These are phyloP conservation scores for Shiraia sp. DNA, from an alignment of 2,329 filamentous ascomycete species.

Conservation along the genomic window DNA sequence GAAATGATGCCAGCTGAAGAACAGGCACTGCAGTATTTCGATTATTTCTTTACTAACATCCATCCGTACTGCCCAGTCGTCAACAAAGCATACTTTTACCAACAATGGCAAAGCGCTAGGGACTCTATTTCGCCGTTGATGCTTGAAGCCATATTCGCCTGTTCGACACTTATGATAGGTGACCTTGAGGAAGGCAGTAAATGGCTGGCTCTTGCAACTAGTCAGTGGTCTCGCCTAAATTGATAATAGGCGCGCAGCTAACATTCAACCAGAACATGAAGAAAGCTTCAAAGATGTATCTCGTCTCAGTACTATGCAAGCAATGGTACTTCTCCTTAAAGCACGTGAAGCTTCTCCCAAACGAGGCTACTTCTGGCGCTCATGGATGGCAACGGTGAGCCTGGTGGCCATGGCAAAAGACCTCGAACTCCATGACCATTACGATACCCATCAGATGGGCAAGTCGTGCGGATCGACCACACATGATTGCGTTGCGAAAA, in stretches of 20 bases:
- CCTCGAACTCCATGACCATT: slow-evolving; percentile 85
- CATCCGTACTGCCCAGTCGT: slow-evolving; percentile 92
- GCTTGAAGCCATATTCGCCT: slow-evolving; percentile 88
- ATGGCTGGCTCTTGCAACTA: slow-evolving; percentile 88
- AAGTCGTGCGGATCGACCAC: slow-evolving; percentile 69
- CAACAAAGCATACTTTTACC: slow-evolving; percentile 79
- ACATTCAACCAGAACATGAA: slow-evolving; percentile 69
- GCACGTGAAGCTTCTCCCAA: slow-evolving; percentile 91
- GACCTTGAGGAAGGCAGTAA: slow-evolving; percentile 84
- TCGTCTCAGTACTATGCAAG: slow-evolving; percentile 87
- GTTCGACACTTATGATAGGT: slow-evolving; percentile 80
- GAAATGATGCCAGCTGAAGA: slow-evolving; percentile 91
- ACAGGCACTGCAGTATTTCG: slow-evolving; percentile 80
- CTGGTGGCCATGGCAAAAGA: slow-evolving; percentile 94
- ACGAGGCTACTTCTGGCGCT: slow-evolving; percentile 92
- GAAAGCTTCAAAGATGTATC: slow-evolving; percentile 93
- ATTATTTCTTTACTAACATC: slow-evolving; percentile 86
- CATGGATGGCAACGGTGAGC: slow-evolving; percentile 94
- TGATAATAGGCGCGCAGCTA: slow-evolving; percentile 20
- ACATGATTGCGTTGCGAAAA: slow-evolving; percentile 81
- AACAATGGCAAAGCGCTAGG: slow-evolving; percentile 84
- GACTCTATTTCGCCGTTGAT: slow-evolving; percentile 87
- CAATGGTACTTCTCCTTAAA: slow-evolving; percentile 83
- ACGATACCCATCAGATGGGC: slow-evolving; percentile 74
- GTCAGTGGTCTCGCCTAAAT: slow-evolving; percentile 56